Base-by-base conservation (phyloP, 2,329 filamentous ascomycete genomes). In the Paramyrothecium roridum region DNA sequence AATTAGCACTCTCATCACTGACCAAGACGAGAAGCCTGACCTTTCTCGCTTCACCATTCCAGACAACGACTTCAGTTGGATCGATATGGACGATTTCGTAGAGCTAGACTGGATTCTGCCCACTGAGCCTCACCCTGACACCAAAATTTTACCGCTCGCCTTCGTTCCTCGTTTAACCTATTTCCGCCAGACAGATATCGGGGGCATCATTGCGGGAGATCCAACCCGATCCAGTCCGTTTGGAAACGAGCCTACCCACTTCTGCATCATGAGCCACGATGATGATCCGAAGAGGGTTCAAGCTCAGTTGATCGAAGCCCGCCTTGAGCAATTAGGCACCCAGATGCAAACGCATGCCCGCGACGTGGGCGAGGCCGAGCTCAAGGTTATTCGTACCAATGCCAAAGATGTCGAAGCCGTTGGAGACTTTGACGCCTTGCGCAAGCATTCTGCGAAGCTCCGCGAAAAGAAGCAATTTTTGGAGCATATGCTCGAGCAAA, bases 71-170 rank as follows among this genome's bases (percentile, higher is more conserved):
- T 87, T 92, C 62, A 92, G 88, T 54, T 99, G 95, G 95, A 93
- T 99, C 59, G 95, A 99, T 67, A 98, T 99, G 92, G 95, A 99
- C 68, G 95, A 99, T 69, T 99, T 99, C 72, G 93, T 99, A 30
- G 95, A 99, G 70, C 77, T 99, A 21, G 96, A 97, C 69, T 98
- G 93, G 93, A 93, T 96, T 53, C 75, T 97, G 22, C 93, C 93
- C 1, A 89, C 91, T 16, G 91, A 96, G 67, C 85, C 89, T 33
- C 96, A 96, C 61, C 93, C 93, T 1, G 89, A 96, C 62, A 98
- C 93, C 1, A 93, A 95, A 70, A 99, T 99, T 48, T 74, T 99
- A 53, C 96, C 96, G 0, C 81, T 99, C 10, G 93, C 90, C 0
- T 98, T 88, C 65, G 91, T 93, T 20, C 96, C 95, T n/a, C 85